Evolutionary conservation across 75 land plant genomes (phyloP).

Genomic region (Pinus tabuliformis): DNA sequence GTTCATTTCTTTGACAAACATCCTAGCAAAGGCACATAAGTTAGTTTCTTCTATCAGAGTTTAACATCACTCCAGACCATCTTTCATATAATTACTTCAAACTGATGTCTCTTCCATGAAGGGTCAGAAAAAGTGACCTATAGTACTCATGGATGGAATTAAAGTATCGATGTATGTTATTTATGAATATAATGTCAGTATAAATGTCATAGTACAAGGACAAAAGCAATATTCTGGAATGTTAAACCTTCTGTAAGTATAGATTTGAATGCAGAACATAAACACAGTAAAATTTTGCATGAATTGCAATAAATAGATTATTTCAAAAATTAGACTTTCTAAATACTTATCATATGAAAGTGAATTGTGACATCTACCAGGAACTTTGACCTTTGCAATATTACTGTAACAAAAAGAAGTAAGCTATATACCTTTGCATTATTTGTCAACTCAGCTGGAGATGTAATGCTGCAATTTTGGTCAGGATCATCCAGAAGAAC

Average conservation of each 20-base stretch:
- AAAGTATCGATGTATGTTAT: background rate
- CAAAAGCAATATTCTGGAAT: background rate
- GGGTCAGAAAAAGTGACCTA: background rate
- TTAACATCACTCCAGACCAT: background rate
- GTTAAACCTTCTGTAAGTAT: background rate
- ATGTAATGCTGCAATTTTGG: background rate
- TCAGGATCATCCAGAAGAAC: background rate
- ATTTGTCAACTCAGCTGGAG: background rate
- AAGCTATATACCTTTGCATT: background rate
- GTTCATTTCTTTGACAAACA: background rate
- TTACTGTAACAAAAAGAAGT: too few relatives aligned
- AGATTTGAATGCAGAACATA: background rate
- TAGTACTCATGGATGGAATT: background rate
- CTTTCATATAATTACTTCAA: background rate
- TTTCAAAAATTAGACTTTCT: background rate
- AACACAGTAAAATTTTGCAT: background rate
- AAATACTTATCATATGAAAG: too few relatives aligned
- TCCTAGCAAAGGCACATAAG: background rate
- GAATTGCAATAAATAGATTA: background rate
- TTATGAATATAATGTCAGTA: background rate
- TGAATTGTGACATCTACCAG: too few relatives aligned
- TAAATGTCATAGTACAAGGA: background rate
- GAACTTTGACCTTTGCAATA: too few relatives aligned
- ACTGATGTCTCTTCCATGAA: background rate
- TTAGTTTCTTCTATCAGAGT: background rate